Evolutionary conservation across 1,284 basidiomycete genomes (phyloP).

Genomic region (Papiliotrema nemorosa): DNA sequence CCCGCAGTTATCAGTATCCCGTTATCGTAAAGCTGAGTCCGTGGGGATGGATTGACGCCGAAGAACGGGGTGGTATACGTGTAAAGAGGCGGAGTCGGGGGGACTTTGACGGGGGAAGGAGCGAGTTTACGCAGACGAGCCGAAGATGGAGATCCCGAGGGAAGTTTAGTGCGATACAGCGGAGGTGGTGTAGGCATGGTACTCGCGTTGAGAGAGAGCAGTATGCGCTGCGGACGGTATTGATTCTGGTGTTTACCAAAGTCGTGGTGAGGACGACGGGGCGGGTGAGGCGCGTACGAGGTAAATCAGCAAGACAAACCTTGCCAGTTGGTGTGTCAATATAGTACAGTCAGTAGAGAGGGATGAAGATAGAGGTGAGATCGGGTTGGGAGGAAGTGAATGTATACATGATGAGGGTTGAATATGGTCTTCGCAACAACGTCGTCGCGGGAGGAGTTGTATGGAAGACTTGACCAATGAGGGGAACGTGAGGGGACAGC

Average conservation of each 20-base stretch:
- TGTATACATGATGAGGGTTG: too few relatives aligned
- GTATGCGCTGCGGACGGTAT: not conserved
- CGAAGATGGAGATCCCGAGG: conserved; percentile 21
- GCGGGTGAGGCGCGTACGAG: not conserved
- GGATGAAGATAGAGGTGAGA: too few relatives aligned
- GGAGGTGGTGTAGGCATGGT: conserved; percentile 6
- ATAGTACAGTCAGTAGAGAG: too few relatives aligned
- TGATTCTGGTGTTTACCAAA: too few relatives aligned
- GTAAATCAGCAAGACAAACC: not conserved
- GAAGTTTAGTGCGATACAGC: conserved; percentile 4
- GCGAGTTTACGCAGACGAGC: conserved; percentile 24
- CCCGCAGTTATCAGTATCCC: not conserved
- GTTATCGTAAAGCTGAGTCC: not conserved
- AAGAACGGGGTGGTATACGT: not conserved
- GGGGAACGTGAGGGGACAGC: too few relatives aligned
- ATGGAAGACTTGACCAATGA: too few relatives aligned
- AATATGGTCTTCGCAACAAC: too few relatives aligned
- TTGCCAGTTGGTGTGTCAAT: too few relatives aligned
- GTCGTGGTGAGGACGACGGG: not conserved
- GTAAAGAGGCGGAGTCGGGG: conserved; percentile 11
- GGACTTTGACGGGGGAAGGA: conserved; percentile 26
- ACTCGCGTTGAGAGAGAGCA: not conserved
- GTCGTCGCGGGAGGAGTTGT: too few relatives aligned
- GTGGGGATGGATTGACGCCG: not conserved
- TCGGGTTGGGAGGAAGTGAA: too few relatives aligned